Evolutionary conservation across 2,329 filamentous ascomycete species (phyloP), one percentile per base, ranked within the genome.

Genomic region (Colletotrichum gloeosporioides): DNA sequence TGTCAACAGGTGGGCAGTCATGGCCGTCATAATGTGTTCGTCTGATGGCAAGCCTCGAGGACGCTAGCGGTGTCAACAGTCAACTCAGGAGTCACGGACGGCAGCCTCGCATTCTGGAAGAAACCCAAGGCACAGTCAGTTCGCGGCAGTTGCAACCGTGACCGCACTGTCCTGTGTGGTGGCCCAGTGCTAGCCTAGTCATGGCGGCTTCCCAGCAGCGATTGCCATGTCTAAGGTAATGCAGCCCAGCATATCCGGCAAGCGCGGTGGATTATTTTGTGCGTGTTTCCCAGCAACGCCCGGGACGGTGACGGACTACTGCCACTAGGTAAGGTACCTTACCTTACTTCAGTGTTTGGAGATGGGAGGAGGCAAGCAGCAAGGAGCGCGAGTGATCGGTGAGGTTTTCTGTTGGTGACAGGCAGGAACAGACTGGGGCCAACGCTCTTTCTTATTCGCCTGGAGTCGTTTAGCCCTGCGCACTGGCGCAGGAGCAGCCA

Each of bases 211-310:
- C 55, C 53, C 73, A 62, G 69, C 49, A 53, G 32, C 49, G 57
- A 71, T 66, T 61, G 66, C 27, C 29, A 49, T 49, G 44, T 49
- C 44, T 49, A 22, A 22, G 57, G 16, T 8, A 61, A 62, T 62
- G 59, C 59, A 31, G 69, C 34, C 32, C n/a, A 31, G 55, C 27
- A 44, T 59, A 10, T 64, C 32, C 31, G 27, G 55, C 18, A 44
- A 69, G 15, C 57, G 31, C 32, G 44, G 73, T 63, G 63, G 73
- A 71, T 68, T 68, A 57, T 72, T 39, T 68, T 68, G 62, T 73
- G 73, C 73, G 12, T 75, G 59, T 73, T 65, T 73, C 73, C 70
- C 44, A 73, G 70, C 70, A 76, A 76, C 70, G 73, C 64, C 68
- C 63, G 62, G 34, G 63, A 63, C 55, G 64, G 55, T 49, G 70